Evolutionary conservation across 306 rosid species (phyloP).

Genomic region (Prunus campanulata): DNA sequence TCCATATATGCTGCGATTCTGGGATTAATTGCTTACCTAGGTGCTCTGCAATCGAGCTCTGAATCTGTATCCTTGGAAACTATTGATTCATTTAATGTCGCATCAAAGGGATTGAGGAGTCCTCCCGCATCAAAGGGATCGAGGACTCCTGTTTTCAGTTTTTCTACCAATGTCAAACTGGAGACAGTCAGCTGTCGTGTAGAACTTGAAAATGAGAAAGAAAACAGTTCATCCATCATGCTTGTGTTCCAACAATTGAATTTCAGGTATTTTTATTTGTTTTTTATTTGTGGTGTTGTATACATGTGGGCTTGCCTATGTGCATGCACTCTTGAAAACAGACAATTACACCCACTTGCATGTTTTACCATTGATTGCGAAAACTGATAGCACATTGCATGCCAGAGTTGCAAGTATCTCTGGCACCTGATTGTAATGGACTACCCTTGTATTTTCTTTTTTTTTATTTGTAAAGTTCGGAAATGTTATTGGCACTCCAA

Average conservation of each 20-base stretch:
- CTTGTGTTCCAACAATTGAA: conserved; percentile 49
- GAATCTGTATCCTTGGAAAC: conserved; percentile 34
- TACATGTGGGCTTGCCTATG: not conserved
- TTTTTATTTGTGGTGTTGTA: not conserved
- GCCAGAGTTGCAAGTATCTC: not conserved
- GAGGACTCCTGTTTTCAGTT: conserved; percentile 38
- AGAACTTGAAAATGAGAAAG: conserved; percentile 62
- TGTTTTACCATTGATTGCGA: not conserved
- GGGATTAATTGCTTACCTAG: conserved; percentile 44
- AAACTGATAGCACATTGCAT: not conserved
- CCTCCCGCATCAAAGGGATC: conserved; percentile 33
- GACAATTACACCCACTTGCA: not conserved
- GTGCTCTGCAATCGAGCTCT: conserved; percentile 21
- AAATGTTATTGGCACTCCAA: too few relatives aligned
- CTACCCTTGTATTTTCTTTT: not conserved
- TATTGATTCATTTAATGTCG: conserved; percentile 20
- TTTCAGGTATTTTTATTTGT: conserved; percentile 39
- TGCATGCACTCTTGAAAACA: not conserved
- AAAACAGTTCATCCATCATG: conserved; percentile 41
- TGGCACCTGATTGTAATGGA: not conserved
- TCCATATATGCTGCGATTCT: conserved; percentile 53
- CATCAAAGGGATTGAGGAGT: conserved; percentile 24
- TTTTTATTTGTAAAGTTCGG: too few relatives aligned
- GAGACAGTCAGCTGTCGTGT: conserved; percentile 48
- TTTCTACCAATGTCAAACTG: conserved; percentile 44